phyloP scores from a whole-genome alignment of 164 flowering plant species.

The Buxus sempervirens region DNA sequence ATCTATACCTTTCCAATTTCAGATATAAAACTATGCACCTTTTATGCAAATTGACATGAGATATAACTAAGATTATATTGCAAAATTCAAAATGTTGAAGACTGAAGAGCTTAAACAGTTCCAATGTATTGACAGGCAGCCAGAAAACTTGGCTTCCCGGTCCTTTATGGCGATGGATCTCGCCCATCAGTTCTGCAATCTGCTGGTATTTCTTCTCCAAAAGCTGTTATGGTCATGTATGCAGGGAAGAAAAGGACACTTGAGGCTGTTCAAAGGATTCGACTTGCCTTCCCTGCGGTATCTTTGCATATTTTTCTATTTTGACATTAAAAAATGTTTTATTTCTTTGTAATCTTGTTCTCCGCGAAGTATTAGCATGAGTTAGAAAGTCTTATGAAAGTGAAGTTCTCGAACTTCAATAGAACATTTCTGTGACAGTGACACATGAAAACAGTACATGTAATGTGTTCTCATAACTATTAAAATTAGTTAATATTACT shows the following conservation, averaged over 20 bases:
- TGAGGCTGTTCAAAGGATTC: slow-evolving; percentile 86
- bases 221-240: slow-evolving; percentile 93
- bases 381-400: not conserved
- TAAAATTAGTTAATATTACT: no score
- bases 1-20: not conserved
- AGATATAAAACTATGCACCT: not conserved
- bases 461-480: no score
- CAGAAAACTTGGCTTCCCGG: slow-evolving; percentile 79
- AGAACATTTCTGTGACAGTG: not conserved
- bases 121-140: slow-evolving; percentile 45
- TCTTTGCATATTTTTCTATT: not conserved
- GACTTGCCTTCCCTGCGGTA: slow-evolving; percentile 89
- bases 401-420: not conserved
- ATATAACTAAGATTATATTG: not conserved
- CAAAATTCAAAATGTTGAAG: not conserved
- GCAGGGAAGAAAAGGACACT: slow-evolving; percentile 54
- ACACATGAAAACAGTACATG: no score
- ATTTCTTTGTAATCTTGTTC: not conserved
- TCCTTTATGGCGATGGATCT: slow-evolving; percentile 93
- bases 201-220: slow-evolving; percentile 95
- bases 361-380: not conserved
- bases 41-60: no score
- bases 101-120: not conserved
- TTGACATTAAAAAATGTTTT: not conserved
- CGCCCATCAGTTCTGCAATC: slow-evolving; percentile 88